Percentiles rank a stretch among this genome's conserved stretches.
These are phyloP conservation scores for Eucalyptus tenuipes DNA, from an alignment of 345 rosid species.

Conservation along the genomic window DNA sequence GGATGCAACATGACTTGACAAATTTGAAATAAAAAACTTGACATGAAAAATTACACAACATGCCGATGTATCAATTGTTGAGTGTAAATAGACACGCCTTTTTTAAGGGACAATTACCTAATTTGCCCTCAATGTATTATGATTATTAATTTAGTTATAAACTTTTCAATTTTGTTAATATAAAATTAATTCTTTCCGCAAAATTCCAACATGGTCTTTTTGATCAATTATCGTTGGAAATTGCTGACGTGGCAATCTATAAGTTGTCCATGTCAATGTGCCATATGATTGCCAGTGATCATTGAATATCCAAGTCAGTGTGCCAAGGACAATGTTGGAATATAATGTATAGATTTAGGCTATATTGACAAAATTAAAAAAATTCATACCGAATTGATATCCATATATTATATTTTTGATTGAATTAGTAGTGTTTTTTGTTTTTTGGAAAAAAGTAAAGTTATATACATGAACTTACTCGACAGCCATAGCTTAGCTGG, in stretches of 20 bases:
- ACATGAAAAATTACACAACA: neutral
- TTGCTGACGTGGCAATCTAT: fast-evolving
- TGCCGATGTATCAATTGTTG: too few relatives aligned
- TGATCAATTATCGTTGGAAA: fast-evolving
- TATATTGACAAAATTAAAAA: neutral
- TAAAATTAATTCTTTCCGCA: fast-evolving
- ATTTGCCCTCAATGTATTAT: neutral
- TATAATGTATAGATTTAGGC: fast-evolving
- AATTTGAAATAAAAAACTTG: neutral
- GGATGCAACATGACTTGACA: neutral
- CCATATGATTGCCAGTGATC: too few relatives aligned
- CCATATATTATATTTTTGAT: neutral
- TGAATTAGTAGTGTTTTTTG: neutral
- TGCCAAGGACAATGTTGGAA: neutral
- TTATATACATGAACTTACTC: neutral
- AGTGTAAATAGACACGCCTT: too few relatives aligned
- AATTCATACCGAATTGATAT: too few relatives aligned
- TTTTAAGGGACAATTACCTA: fast-evolving
- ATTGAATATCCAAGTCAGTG: too few relatives aligned
- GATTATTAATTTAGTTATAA: too few relatives aligned
- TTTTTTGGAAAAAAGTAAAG: neutral
- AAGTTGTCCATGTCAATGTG: neutral
- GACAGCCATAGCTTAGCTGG: neutral
- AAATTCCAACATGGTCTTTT: too few relatives aligned
- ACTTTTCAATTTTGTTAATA: fast-evolving